These are phyloP conservation scores for Poteriospumella lacustris DNA, from an alignment of 108 stramenopile genomes.

Conservation along the genomic window DNA sequence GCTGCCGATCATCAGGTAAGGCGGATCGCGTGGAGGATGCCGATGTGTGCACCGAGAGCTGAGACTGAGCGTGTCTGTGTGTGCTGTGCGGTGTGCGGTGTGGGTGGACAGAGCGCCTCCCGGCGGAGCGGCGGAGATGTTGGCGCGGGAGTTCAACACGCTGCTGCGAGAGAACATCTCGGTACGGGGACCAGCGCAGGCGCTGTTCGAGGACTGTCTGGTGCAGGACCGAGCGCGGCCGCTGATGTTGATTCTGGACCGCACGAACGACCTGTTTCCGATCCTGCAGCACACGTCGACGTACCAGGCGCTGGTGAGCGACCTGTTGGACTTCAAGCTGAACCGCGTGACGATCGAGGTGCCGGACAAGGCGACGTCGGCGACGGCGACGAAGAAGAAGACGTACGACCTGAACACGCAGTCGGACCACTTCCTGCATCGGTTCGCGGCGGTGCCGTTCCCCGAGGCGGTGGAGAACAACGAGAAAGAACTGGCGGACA, in stretches of 20 bases:
- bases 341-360: conserved; percentile 73
- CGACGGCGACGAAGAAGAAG: conserved; percentile 56
- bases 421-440: conserved; percentile 44
- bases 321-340: conserved; percentile 74
- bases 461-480: conserved; percentile 95
- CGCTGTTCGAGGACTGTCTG: conserved; percentile 24
- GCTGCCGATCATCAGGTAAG: background rate
- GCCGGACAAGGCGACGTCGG: conserved; percentile 48
- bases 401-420: conserved; percentile 89
- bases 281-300: conserved; percentile 83
- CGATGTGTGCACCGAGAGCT: no score
- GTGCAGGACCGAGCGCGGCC: conserved; percentile 54
- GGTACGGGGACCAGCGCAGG: conserved; percentile 3
- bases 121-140: conserved; percentile 92
- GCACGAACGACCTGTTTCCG: conserved; percentile 83
- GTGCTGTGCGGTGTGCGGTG: conserved; percentile 74
- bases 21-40: no score
- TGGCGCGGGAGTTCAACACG: conserved; percentile 75
- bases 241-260: conserved; percentile 86
- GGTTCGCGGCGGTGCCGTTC: conserved; percentile 85
- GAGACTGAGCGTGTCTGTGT: no score
- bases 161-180: conserved; percentile 47
- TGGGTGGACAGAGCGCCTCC: conserved; percentile 83
- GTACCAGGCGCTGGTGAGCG: conserved; percentile 92
- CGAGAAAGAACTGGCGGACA: conserved; percentile 82